A percentile compares a stretch with the other conserved stretches of the same genome.
Conservation (phyloP, 208 protist species). For the Crithidia bombi region DNA sequence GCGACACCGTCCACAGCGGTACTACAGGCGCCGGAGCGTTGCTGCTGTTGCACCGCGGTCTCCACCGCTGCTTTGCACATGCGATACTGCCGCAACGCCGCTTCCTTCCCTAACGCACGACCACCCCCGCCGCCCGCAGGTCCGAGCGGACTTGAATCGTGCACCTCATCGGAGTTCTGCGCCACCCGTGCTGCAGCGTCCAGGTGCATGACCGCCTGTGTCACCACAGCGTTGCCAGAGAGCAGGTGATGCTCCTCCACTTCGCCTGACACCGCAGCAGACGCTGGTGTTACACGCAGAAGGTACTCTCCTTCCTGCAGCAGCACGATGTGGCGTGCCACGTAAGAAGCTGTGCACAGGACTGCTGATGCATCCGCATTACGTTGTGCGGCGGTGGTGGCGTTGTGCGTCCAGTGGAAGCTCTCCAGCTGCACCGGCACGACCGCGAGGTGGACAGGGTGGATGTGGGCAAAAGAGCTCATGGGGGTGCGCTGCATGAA, state of each 20-base stretch:
- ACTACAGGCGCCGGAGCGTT: not conserved
- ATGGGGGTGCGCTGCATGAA: slow-evolving; percentile 38
- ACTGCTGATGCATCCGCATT: not conserved
- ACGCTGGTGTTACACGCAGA: slow-evolving; percentile 8
- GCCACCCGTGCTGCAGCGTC: slow-evolving; percentile 9
- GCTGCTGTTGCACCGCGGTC: not conserved
- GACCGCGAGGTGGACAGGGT: slow-evolving; percentile 25
- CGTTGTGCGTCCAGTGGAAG: slow-evolving; percentile 3
- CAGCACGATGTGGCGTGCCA: slow-evolving; percentile 27
- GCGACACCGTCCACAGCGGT: not conserved
- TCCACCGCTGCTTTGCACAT: slow-evolving; percentile 17
- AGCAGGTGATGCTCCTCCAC: slow-evolving; percentile 26
- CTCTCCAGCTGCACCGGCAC: slow-evolving; percentile 22
- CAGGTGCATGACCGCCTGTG: slow-evolving; percentile 24
- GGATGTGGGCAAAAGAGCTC: slow-evolving; percentile 29
- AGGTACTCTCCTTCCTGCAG: slow-evolving; percentile 45
- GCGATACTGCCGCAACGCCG: slow-evolving; percentile 42
- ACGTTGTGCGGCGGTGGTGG: not conserved
- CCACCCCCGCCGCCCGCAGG: not conserved
- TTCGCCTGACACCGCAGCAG: not conserved
- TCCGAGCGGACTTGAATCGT: not conserved
- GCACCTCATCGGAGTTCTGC: not conserved
- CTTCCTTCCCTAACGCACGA: slow-evolving; percentile 40
- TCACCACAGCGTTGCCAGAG: slow-evolving; percentile 20
- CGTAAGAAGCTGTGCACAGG: slow-evolving; percentile 17